These are phyloP conservation scores for Harringtonia aguacate DNA, from an alignment of 2,329 filamentous ascomycete species.

Conservation along the genomic window DNA sequence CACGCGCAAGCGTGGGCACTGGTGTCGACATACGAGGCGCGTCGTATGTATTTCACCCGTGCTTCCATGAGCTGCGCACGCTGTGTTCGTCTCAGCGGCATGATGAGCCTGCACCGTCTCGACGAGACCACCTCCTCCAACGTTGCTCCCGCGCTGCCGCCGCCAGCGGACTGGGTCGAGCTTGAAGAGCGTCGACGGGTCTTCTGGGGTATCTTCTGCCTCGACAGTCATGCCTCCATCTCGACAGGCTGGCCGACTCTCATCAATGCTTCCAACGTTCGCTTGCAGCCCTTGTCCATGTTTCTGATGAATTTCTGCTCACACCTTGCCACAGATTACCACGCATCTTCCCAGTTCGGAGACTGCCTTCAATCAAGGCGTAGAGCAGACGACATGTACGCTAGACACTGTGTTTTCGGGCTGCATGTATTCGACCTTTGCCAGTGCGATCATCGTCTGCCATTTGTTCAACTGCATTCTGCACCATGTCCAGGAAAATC, in stretches of 20 bases:
- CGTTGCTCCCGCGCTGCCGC: slow-evolving; percentile 61
- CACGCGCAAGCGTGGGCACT: slow-evolving; percentile 76
- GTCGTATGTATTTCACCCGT: slow-evolving; percentile 72
- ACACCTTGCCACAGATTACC: slow-evolving; percentile 38
- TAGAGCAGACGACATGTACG: slow-evolving; percentile 49
- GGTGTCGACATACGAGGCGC: slow-evolving; percentile 70
- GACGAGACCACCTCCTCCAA: slow-evolving; percentile 42
- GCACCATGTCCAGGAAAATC: slow-evolving; percentile 64
- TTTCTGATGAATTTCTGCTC: background rate
- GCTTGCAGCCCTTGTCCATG: background rate
- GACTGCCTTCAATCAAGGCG: slow-evolving; percentile 59
- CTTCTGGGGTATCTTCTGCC: slow-evolving; percentile 77
- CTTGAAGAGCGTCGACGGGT: slow-evolving; percentile 64
- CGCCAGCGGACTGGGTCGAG: slow-evolving; percentile 72
- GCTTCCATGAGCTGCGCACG: slow-evolving; percentile 74
- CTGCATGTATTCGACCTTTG: slow-evolving; percentile 57
- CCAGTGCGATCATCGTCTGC: slow-evolving; percentile 61
- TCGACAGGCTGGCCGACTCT: slow-evolving; percentile 84
- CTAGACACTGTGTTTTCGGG: slow-evolving; percentile 56
- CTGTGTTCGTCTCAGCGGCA: slow-evolving; percentile 59
- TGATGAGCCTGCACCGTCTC: slow-evolving; percentile 75
- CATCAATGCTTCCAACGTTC: slow-evolving; percentile 60
- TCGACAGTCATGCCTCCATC: slow-evolving; percentile 77
- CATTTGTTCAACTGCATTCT: slow-evolving; percentile 74
- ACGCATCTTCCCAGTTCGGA: slow-evolving; percentile 76